A percentile compares a stretch with the other conserved stretches of the same genome.
These are phyloP conservation scores for Priceomyces melissophilus DNA, from an alignment of 805 yeast species.

Conservation along the genomic window DNA sequence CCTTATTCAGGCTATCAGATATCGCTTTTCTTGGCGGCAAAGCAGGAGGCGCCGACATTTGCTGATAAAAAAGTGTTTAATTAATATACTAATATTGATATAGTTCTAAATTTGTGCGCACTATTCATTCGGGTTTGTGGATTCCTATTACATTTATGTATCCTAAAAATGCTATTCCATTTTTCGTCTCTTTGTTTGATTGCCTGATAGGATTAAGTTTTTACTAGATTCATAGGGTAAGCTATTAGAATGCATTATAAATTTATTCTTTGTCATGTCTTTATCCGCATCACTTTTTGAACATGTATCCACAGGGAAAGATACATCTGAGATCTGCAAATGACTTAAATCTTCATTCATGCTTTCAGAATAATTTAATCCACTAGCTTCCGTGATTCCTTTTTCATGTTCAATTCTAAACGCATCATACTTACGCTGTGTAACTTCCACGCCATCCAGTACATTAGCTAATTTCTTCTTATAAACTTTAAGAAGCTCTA, in stretches of 20 bases:
- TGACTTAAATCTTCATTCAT: constrained; percentile 10
- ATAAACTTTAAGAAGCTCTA: constrained; percentile 1
- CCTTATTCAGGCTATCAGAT: neutral
- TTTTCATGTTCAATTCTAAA: constrained; percentile 13
- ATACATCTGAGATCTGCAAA: constrained; percentile 4
- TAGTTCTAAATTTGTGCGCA: constrained; percentile 1
- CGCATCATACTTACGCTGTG: constrained; percentile 14
- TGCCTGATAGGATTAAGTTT: neutral
- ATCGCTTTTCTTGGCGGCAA: constrained; percentile 5
- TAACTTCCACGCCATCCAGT: neutral
- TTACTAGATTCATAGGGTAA: neutral
- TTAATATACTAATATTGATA: neutral
- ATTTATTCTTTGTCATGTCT: neutral
- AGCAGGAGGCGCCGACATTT: constrained; percentile 5
- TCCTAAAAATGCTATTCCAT: constrained; percentile 4
- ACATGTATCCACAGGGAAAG: neutral
- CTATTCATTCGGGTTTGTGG: constrained; percentile 1
- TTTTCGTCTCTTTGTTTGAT: constrained; percentile 2
- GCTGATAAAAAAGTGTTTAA: neutral
- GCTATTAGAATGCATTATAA: neutral
- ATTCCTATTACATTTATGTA: neutral
- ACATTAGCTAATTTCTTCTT: constrained; percentile 1
- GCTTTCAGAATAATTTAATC: constrained; percentile 12
- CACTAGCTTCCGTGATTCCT: constrained; percentile 4
- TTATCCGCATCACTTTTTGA: neutral